These are phyloP conservation scores for Tephrocybe sp. DNA, from an alignment of 768 basidiomycete genomes.

Conservation along the genomic window DNA sequence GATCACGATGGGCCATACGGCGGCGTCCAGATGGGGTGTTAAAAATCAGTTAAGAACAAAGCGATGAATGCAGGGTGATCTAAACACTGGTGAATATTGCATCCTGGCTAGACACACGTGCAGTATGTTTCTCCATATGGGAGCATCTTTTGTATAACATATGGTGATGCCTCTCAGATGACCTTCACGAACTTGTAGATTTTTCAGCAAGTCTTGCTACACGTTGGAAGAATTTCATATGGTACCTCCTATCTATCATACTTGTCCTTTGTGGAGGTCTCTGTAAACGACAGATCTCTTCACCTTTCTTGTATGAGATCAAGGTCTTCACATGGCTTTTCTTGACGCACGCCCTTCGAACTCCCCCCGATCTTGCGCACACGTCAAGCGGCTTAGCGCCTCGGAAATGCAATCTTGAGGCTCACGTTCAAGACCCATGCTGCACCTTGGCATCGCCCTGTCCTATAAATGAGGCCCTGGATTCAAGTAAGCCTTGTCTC, in stretches of 20 bases:
- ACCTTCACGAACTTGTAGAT: neutral
- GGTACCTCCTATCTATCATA: neutral
- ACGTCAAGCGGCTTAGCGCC: neutral
- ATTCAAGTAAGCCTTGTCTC: neutral
- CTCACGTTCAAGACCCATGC: neutral
- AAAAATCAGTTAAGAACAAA: neutral
- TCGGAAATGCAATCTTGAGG: neutral
- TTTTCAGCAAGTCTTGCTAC: neutral
- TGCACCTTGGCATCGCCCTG: too few species aligned
- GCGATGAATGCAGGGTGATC: neutral
- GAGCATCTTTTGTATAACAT: neutral
- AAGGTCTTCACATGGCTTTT: neutral
- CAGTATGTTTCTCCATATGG: neutral
- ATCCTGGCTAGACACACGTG: neutral
- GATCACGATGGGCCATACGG: conserved; percentile 52
- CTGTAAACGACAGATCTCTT: neutral
- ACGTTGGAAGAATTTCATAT: neutral
- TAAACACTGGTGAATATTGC: neutral
- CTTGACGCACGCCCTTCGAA: neutral
- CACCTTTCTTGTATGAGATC: neutral
- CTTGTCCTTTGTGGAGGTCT: neutral
- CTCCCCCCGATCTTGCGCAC: neutral
- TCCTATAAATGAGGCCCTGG: neutral
- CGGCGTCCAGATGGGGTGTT: conserved; percentile 28
- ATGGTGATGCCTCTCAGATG: conserved; percentile 4